phyloP scores from a whole-genome alignment of 2,329 filamentous ascomycete genomes.

The Colletotrichum sp. region DNA sequence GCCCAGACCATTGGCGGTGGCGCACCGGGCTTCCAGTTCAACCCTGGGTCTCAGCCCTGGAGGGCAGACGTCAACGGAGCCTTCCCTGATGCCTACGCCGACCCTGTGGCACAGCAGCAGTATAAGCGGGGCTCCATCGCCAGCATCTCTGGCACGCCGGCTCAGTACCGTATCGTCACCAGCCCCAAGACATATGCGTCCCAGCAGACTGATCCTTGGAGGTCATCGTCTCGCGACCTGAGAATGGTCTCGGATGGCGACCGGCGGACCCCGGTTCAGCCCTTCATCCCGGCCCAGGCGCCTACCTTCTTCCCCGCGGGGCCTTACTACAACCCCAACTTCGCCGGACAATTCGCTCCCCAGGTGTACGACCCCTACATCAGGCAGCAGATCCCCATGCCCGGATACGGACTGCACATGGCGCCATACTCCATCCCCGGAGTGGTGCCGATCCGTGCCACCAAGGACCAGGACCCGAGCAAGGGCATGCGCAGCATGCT shows the following conservation, averaged over 20 bases:
- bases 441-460: slow-evolving; percentile 36
- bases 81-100: slow-evolving; percentile 36
- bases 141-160: slow-evolving; percentile 39
- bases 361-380: slow-evolving; percentile 36
- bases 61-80: slow-evolving; percentile 35
- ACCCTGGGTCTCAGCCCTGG: slow-evolving; percentile 54
- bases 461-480: slow-evolving; percentile 62
- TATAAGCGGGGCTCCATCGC: slow-evolving; percentile 43
- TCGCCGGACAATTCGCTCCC: slow-evolving; percentile 42
- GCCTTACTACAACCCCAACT: slow-evolving; percentile 37
- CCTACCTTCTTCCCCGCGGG: slow-evolving; percentile 33
- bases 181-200: slow-evolving; percentile 25
- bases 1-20: slow-evolving; percentile 20
- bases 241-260: slow-evolving; percentile 39
- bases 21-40: slow-evolving; percentile 48
- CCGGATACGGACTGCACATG: slow-evolving; percentile 37
- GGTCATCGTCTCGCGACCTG: slow-evolving; percentile 37
- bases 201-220: slow-evolving; percentile 43
- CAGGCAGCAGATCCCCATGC: slow-evolving; percentile 13
- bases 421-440: slow-evolving; percentile 29
- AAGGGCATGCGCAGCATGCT: slow-evolving; percentile 72
- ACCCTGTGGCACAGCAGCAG: slow-evolving; percentile 27
- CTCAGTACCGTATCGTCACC: slow-evolving; percentile 29
- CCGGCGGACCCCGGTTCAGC: slow-evolving; percentile 38
- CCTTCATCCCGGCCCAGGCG: slow-evolving; percentile 32